Evolutionary conservation across 495 filamentous ascomycete species (phyloP), one percentile per base, ranked within the genome.

Genomic region (Penicillium manginii): DNA sequence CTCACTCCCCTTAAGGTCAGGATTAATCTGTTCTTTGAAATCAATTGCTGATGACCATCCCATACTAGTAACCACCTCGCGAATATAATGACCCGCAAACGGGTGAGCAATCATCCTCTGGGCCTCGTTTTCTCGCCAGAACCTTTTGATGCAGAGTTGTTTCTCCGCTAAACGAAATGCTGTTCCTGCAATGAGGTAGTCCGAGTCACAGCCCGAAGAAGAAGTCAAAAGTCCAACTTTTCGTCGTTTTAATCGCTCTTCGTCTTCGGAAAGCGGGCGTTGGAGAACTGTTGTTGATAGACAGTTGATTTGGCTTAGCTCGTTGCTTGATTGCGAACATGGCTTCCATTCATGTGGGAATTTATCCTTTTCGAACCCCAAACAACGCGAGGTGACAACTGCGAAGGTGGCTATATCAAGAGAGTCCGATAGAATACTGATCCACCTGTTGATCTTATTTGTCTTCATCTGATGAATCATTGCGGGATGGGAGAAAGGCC

Each of bases 401-500:
- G 55, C 55, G 22, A 58, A 58, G 11, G 46, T 53, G 17, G 56
- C 37, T 9, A 43, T 21, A 18, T 54, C 50, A 5, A 33, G 19
- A 0, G 42, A 15, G 35, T 54, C 57, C 18, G 32, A 26, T 18
- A 59, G 37, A 5, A 59, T 35, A 15, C 23, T 15, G 8, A 59
- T 15, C 57, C 57, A 59, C 7, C 54, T 59, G 26, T 54, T 59
- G 31, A 9, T 18, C 15, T 15, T 21, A 1, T 21, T 15, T n/a
- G n/a, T 11, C 1, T 43, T 21, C 17, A 54, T 54, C n/a, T 32
- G 40, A 7, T 52, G 33, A 10, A 3, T 37, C 33, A 37, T 37
- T 37, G 33, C 14, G 3, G 33, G 33, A 45, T 42, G 42, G 15
- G 31, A 42, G 52, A 55, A 60, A 4, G 58, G 58, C 58, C 60